Percentiles rank a stretch among this genome's conserved stretches.
phyloP scores from a whole-genome alignment of 225 moss, liverwort and hornwort genomes.

The Straminergon stramineum region DNA sequence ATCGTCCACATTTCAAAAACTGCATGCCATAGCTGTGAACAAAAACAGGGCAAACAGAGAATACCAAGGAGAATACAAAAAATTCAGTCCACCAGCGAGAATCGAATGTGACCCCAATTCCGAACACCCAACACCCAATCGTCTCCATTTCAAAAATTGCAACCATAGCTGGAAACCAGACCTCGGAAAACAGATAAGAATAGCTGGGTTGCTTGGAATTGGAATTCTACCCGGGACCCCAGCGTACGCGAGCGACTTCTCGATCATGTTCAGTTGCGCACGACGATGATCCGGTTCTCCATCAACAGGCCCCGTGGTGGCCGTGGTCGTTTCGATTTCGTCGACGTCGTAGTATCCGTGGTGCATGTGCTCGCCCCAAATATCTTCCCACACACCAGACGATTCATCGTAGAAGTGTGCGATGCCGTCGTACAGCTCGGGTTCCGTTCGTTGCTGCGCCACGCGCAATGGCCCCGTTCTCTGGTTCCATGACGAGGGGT shows the following conservation, averaged over 20 bases:
- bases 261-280: constrained; percentile 92
- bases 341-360: constrained; percentile 70
- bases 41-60: not conserved
- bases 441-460: constrained; percentile 42
- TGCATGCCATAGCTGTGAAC: not conserved
- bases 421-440: constrained; percentile 91
- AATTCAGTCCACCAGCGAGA: not conserved
- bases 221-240: constrained; percentile 49
- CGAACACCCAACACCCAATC: not conserved
- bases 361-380: constrained; percentile 99
- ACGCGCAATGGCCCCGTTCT: not conserved
- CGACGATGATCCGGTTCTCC: constrained; percentile 31
- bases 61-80: not conserved
- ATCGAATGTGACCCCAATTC: not conserved
- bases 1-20: not conserved
- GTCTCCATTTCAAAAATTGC: not conserved
- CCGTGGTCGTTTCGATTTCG: not conserved
- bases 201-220: not conserved
- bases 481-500: not conserved
- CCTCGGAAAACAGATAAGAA: not conserved
- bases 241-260: constrained; percentile 75
- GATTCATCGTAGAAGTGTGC: constrained; percentile 89
- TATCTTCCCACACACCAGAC: constrained; percentile 83
- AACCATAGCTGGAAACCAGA: not conserved
- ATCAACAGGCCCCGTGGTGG: not conserved